These are phyloP conservation scores for Schwanniomyces etchellsii DNA, from an alignment of 1,139 yeast genomes.

Conservation along the genomic window DNA sequence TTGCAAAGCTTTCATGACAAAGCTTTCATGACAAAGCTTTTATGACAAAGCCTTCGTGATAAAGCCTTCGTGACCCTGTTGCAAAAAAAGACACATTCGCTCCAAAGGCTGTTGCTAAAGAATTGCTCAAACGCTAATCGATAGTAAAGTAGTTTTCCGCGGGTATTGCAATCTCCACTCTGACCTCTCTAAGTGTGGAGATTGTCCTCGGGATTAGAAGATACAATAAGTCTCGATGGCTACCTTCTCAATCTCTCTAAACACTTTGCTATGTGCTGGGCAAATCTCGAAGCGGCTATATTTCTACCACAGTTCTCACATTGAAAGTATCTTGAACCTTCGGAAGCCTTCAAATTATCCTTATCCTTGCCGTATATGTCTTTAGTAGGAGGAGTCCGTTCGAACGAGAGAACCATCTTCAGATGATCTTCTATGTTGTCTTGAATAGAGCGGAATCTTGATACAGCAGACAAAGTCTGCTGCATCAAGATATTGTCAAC, in stretches of 20 bases:
- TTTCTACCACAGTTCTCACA: conserved; percentile 82
- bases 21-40: too few species aligned
- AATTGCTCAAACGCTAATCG: too few species aligned
- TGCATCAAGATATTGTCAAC: conserved; percentile 29
- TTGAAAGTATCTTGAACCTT: conserved; percentile 52
- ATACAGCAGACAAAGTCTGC: conserved; percentile 24
- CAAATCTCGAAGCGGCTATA: conserved; percentile 87
- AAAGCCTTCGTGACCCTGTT: too few species aligned
- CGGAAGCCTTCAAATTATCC: conserved; percentile 31
- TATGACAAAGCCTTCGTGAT: too few species aligned
- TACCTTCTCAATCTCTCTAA: conserved; percentile 37
- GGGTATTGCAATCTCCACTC: too few species aligned
- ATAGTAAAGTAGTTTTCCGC: too few species aligned
- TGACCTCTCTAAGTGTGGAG: too few species aligned
- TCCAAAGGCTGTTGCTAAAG: too few species aligned
- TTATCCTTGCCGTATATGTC: conserved; percentile 42
- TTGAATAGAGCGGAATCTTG: conserved; percentile 17
- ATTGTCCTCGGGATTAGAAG: too few species aligned
- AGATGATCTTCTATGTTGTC: conserved; percentile 4
- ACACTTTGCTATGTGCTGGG: conserved; percentile 89
- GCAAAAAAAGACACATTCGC: too few species aligned
- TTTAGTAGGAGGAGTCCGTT: conserved; percentile 10
- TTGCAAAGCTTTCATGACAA: too few species aligned
- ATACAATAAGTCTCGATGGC: too few species aligned
- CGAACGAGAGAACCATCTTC: background rate